These are phyloP conservation scores for Acidiella bohemica DNA, from an alignment of 495 filamentous ascomycete genomes.

Conservation along the genomic window DNA sequence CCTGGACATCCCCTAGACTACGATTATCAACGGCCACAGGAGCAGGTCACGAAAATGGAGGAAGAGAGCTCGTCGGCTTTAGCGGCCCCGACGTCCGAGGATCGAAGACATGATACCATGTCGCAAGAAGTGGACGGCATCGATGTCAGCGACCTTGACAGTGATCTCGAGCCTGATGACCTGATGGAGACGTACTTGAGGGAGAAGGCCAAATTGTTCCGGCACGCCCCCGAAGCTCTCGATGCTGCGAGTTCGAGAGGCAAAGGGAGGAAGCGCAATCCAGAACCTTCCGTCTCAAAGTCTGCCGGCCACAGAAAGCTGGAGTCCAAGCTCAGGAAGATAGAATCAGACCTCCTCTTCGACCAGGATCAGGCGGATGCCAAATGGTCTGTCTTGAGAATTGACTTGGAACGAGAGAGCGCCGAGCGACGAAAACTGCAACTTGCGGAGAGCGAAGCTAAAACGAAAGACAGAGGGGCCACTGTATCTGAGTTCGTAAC, in stretches of 20 bases:
- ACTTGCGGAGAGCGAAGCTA: neutral
- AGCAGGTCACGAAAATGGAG: slow-evolving; percentile 12
- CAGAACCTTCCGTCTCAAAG: slow-evolving; percentile 1
- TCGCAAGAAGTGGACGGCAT: neutral
- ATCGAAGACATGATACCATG: too few species aligned
- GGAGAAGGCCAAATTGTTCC: slow-evolving; percentile 55
- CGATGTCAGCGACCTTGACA: slow-evolving; percentile 36
- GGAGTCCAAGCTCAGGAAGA: slow-evolving; percentile 54
- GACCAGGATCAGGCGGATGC: slow-evolving; percentile 63
- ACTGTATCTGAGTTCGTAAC: too few species aligned
- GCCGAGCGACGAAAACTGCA: slow-evolving; percentile 25
- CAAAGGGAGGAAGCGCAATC: slow-evolving; percentile 30
- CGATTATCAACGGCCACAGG: slow-evolving; percentile 32
- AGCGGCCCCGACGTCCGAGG: neutral
- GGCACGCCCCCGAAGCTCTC: slow-evolving; percentile 46
- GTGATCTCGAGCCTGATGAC: slow-evolving; percentile 53
- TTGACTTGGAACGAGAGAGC: slow-evolving; percentile 51
- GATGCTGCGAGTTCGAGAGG: slow-evolving; percentile 13
- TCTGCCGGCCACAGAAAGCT: slow-evolving; percentile 35
- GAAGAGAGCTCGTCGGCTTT: slow-evolving; percentile 16
- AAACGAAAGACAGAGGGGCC: neutral
- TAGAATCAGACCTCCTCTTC: slow-evolving; percentile 77
- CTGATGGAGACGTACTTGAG: slow-evolving; percentile 63
- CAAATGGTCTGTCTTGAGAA: slow-evolving; percentile 54
- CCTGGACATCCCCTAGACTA: slow-evolving; percentile 59